Conservation (phyloP, 2,329 filamentous ascomycete genomes). For the Chalaropsis ovoidea region DNA sequence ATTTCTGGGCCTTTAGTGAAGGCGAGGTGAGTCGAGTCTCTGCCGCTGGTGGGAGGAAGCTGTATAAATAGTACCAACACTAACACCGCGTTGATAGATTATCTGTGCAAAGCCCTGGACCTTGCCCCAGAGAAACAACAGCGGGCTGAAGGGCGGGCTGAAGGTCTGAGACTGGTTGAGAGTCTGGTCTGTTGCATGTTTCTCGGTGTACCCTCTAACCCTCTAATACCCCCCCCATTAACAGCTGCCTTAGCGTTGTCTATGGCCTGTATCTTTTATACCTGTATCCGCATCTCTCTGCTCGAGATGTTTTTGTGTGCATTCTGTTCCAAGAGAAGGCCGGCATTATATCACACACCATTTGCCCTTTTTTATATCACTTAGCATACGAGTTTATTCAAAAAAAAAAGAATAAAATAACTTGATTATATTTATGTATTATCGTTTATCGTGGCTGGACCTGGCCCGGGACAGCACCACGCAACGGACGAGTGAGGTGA, state of each 20-base stretch:
- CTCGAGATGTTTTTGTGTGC: no score
- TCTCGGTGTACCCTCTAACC: conserved; percentile 5
- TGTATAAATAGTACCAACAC: no score
- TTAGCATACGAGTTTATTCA: neutral
- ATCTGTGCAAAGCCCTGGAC: conserved; percentile 62
- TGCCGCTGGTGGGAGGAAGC: no score
- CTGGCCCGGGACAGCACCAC: neutral
- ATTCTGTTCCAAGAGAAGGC: neutral
- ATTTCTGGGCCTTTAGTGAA: conserved; percentile 96
- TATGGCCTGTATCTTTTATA: neutral
- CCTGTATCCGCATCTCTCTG: no score
- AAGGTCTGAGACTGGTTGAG: conserved; percentile 1
- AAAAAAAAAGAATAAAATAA: conserved; percentile 8
- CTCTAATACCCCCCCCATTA: neutral
- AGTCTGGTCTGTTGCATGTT: conserved; percentile 6
- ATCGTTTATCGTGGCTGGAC: neutral
- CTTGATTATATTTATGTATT: neutral
- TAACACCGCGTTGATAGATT: conserved; percentile 37
- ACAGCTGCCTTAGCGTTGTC: neutral
- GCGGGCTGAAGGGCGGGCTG: conserved; percentile 25
- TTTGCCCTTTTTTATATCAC: neutral
- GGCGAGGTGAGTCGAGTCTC: conserved; percentile 68
- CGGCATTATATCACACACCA: neutral
- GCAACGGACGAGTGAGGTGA: no score
- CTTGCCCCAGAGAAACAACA: conserved; percentile 45